Evolutionary conservation across 2,329 filamentous ascomycete species (phyloP), one percentile per base, ranked within the genome.

Genomic region (Exophiala sp.): DNA sequence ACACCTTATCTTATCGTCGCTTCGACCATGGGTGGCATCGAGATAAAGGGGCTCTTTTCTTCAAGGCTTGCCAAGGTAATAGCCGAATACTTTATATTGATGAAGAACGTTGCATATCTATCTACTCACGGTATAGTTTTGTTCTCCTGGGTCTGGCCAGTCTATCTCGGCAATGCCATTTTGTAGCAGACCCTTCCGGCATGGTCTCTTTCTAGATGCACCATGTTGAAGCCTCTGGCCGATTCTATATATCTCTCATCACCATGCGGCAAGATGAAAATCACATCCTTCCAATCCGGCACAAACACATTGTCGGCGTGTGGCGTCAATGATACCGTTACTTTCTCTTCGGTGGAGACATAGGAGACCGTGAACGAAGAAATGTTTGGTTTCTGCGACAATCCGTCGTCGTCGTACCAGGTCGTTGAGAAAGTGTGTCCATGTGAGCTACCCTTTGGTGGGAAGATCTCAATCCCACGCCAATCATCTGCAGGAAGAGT

Each of bases 351-450:
- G 0, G 73, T 76, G 1, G 74, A 73, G 35, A 67, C 67, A 57
- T 80, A 80, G 21, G 51, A 66, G 29, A 79, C 38, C 1, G 66
- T 73, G 57, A 78, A 78, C 5, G 57, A 65, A 0, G 75, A 72
- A 18, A 77, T 72, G 14, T 64, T 61, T 2, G 72, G 68, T 3
- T 68, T 55, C 6, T 74, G 71, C 7, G 78, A 76, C 24, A 82
- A 74, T 0, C 80, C 80, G 65, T 84, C 80, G 56, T 84, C 80
- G 63, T 84, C 81, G 44, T 74, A 75, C 80, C 80, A 84, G 0
- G 68, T 73, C 11, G 68, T 73, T 12, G 55, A 57, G 55, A 71
- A 78, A 6, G 66, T 70, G 11, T 63, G 66, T 0, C 67, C 73
- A 36, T 71, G 65, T 2, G 69, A 73, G 20, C 67, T 71, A 0